Base-by-base conservation (phyloP, 495 filamentous ascomycete genomes). In the Penicillium goetzii region DNA sequence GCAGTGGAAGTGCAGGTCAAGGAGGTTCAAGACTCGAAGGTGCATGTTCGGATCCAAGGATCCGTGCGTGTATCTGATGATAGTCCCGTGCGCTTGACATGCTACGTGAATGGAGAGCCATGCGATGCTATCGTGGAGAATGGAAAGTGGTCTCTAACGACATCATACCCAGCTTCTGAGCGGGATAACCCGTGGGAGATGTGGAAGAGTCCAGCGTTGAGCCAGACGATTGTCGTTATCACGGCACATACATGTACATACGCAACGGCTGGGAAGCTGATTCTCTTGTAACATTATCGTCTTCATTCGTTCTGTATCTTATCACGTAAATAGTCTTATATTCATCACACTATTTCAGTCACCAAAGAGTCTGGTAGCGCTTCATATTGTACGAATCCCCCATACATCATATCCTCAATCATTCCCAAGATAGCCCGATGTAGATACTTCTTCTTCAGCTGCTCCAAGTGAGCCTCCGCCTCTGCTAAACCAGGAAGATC, bases 381-480 rank as follows among this genome's bases (percentile, higher is more conserved):
- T 26, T 62, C 59, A 53, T 53, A 60, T 49, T 50, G 64, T 38
- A 63, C 36, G 43, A 51, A 40, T 8, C 58, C 62, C n/a, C 62
- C 58, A 45, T 67, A 66, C 50, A 72, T 64, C 58, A 76, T 73
- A 63, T 76, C 74, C 41, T 76, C 68, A 52, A 76, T 73, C 74
- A 74, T 76, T 0, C 62, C 68, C n/a, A 72, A 41, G 4, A 74
- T 66, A n/a, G 68, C 72, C 11, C 68, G 64, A 28, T 76, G 72
- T 8, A 76, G 47, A 34, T 76, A 72, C 10, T 59, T 72, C 36
- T 68, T 67, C 47, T 69, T 74, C 25, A 76, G 58, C 26, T 69
- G 62, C 19, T 65, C 62, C 53, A 76, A 40, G 21, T 68, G 56
- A 11, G 38, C 36, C 23, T 70, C 67, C 1, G 69, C 64, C 19